Base-by-base conservation (phyloP, 176 grass and related monocot species). In the Eremochloa ophiuroides region DNA sequence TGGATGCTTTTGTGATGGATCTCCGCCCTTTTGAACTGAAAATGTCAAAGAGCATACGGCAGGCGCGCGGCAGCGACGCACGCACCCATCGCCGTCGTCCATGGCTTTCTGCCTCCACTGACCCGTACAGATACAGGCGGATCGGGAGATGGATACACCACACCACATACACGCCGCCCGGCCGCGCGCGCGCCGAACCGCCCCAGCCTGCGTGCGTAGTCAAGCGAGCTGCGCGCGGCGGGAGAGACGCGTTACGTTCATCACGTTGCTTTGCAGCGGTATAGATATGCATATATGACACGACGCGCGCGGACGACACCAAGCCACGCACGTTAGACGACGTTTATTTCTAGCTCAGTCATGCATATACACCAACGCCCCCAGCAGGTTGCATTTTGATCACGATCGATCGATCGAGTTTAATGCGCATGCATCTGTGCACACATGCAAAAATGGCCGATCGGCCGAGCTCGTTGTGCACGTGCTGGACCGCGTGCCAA, bases 71-170 rank as follows among this genome's bases (percentile, higher is more conserved):
- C 34, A 35, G 34, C 34, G 66, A 23, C 17, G 23, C 51, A 22
- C 35, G 56, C 44, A 66, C 61, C 72, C 43, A 84, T 93, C 88
- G 83, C 71, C 84, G 75, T 91, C 91, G 37, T n/a, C n/a, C n/a
- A 82, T 17, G 37, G 76, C 84, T 89, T 97, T 94, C 85, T 86
- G 84, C 89, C 84, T 74, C 89, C 89, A 94, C 89, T 94, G 89
- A 73, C 35, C 77, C 43, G 73, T 81, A 89, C 82, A 80, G 76
- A 61, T 72, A 86, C 71, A 30, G 47, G 64, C 42, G 8, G 20
- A 46, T 51, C 43, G 69, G 44, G 51, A 30, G 40, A 48, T 14
- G 8, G 9, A 29, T 3, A 48, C 6, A 62, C 25, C 2, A 48
- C 6, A 62, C 25, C 7, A 18, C 56, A 8, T 30, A 44, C 74